phyloP scores from a whole-genome alignment of 2,329 filamentous ascomycete genomes.

The Alternaria sp. region DNA sequence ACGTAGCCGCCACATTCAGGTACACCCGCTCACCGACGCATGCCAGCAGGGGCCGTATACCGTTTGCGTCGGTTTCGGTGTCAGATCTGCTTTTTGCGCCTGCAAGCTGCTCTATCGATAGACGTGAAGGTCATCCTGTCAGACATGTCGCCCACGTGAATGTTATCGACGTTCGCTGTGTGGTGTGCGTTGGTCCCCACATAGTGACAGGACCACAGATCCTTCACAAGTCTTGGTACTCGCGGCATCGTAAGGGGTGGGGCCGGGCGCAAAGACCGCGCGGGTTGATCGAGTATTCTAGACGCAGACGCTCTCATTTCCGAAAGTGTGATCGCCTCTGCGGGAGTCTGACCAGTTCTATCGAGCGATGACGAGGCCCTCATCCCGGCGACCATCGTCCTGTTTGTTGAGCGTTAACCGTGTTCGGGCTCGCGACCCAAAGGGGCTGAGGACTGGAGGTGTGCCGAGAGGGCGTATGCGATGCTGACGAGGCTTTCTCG shows the following conservation, averaged over 20 bases:
- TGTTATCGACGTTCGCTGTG: neutral
- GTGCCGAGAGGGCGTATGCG: neutral
- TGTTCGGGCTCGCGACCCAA: slow-evolving; percentile 2
- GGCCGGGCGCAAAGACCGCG: slow-evolving; percentile 7
- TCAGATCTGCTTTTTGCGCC: neutral
- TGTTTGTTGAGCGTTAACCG: slow-evolving; percentile 2
- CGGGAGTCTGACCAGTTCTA: slow-evolving; percentile 4
- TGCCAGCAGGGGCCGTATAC: neutral
- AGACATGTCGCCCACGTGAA: neutral
- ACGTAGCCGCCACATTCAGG: slow-evolving; percentile 16
- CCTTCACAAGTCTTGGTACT: slow-evolving; percentile 5
- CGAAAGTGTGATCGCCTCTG: neutral
- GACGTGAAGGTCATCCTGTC: neutral
- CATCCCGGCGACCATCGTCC: neutral
- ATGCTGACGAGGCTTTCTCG: slow-evolving; percentile 8
- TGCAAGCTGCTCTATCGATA: neutral
- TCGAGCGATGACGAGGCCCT: slow-evolving; percentile 3
- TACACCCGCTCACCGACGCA: slow-evolving; percentile 8
- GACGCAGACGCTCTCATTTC: slow-evolving; percentile 10
- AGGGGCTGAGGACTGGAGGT: neutral
- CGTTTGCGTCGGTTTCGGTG: slow-evolving; percentile 1
- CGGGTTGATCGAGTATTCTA: slow-evolving; percentile 12
- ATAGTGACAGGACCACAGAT: neutral
- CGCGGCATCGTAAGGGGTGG: slow-evolving; percentile 8
- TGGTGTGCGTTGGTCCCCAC: neutral